Conservation (phyloP, 2,329 filamentous ascomycete species). For the Ascosphaera pollenicola region DNA sequence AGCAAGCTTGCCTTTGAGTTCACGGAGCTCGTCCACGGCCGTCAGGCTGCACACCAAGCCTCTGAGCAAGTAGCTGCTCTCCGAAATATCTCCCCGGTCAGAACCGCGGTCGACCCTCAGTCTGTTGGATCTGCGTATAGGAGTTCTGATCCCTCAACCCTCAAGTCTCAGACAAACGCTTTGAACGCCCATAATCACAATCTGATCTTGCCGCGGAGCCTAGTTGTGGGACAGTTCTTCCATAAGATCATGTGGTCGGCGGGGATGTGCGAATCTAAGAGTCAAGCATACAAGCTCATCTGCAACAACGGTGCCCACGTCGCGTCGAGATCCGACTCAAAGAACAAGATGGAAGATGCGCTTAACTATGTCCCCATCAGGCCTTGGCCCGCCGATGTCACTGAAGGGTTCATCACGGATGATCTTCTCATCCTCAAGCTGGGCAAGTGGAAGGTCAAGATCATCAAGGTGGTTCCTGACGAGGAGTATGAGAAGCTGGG, state of each 20-base stretch:
- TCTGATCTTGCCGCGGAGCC: constrained; percentile 21
- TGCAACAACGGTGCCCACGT: constrained; percentile 29
- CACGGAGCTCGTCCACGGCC: constrained; percentile 55
- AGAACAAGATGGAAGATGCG: constrained; percentile 19
- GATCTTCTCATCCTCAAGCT: constrained; percentile 31
- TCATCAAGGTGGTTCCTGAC: constrained; percentile 33
- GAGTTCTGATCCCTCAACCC: constrained; percentile 9
- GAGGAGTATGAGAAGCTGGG: constrained; percentile 27
- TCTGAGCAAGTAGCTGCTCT: constrained; percentile 21
- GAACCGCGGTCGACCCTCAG: not conserved
- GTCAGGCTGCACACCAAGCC: constrained; percentile 38
- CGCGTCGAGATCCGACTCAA: constrained; percentile 18
- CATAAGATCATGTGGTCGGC: constrained; percentile 28
- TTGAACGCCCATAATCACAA: constrained; percentile 15
- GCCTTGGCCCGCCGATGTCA: constrained; percentile 19
- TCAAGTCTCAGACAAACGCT: constrained; percentile 17
- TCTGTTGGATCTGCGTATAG: not conserved
- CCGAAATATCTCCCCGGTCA: not conserved
- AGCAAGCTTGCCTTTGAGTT: constrained; percentile 68
- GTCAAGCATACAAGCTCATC: constrained; percentile 29
- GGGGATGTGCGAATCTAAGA: constrained; percentile 28
- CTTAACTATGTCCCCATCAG: constrained; percentile 29
- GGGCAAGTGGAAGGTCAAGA: constrained; percentile 38
- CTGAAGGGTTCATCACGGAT: constrained; percentile 27
- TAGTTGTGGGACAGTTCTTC: constrained; percentile 26